These are phyloP conservation scores for Cercophora scortea DNA, from an alignment of 495 filamentous ascomycete genomes.

Conservation along the genomic window DNA sequence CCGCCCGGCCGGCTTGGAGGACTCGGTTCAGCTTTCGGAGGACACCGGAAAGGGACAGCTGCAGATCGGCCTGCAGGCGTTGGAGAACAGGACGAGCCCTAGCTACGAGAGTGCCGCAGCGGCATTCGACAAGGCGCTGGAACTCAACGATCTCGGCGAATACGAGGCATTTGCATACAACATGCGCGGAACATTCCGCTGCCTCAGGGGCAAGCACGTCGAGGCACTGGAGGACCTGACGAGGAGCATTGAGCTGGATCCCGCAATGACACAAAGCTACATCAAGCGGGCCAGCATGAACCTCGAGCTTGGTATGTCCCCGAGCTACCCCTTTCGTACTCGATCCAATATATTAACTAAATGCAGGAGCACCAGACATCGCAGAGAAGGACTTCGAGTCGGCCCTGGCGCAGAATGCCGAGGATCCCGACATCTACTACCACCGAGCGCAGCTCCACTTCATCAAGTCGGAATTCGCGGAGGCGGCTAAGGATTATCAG, in stretches of 20 bases:
- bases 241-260: conserved; percentile 85
- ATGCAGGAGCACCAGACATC: conserved; percentile 70
- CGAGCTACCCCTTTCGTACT: neutral
- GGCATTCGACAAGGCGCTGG: conserved; percentile 81
- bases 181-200: conserved; percentile 91
- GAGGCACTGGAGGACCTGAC: conserved; percentile 76
- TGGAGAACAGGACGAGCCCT: conserved; percentile 78
- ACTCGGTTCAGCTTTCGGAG: conserved; percentile 64
- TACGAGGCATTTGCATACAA: conserved; percentile 90
- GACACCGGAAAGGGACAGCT: conserved; percentile 78
- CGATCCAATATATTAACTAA: conserved; percentile 12
- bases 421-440: conserved; percentile 98
- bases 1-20: conserved; percentile 75
- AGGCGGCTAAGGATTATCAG: conserved; percentile 96
- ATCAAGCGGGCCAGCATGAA: conserved; percentile 99
- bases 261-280: conserved; percentile 85
- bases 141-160: conserved; percentile 66
- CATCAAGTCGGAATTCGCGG: conserved; percentile 85
- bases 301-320: conserved; percentile 74
- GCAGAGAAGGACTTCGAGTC: conserved; percentile 82
- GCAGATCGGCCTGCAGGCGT: conserved; percentile 67
- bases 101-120: conserved; percentile 80
- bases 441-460: conserved; percentile 98
- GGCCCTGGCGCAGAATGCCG: conserved; percentile 75
- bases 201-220: conserved; percentile 78